phyloP scores from a whole-genome alignment of 208 protist species.

The Leishmania gerbilli region DNA sequence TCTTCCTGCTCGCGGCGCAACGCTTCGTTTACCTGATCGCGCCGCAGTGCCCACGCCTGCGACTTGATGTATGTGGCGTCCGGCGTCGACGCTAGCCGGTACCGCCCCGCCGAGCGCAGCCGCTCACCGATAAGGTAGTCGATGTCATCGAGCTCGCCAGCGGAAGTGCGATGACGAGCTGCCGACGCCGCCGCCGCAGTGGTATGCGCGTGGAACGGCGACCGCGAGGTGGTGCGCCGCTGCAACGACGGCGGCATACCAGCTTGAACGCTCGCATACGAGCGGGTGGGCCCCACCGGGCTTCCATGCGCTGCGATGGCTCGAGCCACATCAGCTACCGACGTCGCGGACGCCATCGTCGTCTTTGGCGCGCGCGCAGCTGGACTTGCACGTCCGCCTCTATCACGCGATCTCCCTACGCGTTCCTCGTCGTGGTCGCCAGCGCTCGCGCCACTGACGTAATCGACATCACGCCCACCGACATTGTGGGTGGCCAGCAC shows the following conservation, averaged over 20 bases:
- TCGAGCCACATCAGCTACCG: constrained; percentile 10
- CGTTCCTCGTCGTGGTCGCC: background rate
- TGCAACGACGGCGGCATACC: background rate
- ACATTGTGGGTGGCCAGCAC: background rate
- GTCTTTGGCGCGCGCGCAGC: background rate
- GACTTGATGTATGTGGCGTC: constrained; percentile 68
- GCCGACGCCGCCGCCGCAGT: background rate
- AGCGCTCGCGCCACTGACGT: background rate
- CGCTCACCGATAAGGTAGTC: constrained; percentile 35
- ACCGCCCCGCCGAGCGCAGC: constrained; percentile 40
- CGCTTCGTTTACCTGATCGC: constrained; percentile 27
- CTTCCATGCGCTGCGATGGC: constrained; percentile 20
- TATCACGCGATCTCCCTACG: background rate
- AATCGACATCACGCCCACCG: background rate
- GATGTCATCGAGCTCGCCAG: constrained; percentile 19
- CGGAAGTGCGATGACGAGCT: background rate
- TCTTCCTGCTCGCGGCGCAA: constrained; percentile 33
- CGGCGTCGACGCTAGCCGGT: constrained; percentile 28
- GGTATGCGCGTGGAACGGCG: constrained; percentile 1
- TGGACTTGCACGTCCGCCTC: background rate
- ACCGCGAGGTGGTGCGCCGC: background rate
- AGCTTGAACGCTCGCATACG: background rate
- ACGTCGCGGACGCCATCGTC: background rate
- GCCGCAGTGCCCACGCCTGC: constrained; percentile 45
- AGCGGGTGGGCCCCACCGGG: background rate